These are phyloP conservation scores for Epichloe elymi DNA, from an alignment of 2,329 filamentous ascomycete species.

Conservation along the genomic window DNA sequence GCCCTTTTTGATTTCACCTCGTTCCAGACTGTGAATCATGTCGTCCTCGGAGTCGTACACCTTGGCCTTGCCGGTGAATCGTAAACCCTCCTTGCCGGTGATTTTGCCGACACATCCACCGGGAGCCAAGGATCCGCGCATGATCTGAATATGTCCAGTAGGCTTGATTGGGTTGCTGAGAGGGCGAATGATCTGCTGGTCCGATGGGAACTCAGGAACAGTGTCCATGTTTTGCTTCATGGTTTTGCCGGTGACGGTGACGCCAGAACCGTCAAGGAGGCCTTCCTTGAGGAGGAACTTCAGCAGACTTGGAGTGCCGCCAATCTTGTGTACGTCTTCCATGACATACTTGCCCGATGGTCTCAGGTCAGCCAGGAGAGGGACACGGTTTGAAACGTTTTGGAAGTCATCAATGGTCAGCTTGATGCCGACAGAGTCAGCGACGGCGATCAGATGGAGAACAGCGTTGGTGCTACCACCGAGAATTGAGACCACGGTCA, in stretches of 20 bases:
- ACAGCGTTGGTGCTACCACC: constrained; percentile 80
- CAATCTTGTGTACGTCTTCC: constrained; percentile 72
- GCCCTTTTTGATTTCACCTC: constrained; percentile 65
- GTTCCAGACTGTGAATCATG: constrained; percentile 65
- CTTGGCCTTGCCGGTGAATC: constrained; percentile 66
- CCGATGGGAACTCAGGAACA: constrained; percentile 60
- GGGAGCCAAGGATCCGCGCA: constrained; percentile 73
- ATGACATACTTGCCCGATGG: constrained; percentile 81
- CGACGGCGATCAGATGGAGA: constrained; percentile 72
- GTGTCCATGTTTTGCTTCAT: constrained; percentile 70
- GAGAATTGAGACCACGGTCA: constrained; percentile 70
- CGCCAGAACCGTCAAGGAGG: constrained; percentile 64
- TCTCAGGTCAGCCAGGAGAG: constrained; percentile 72
- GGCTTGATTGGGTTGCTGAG: constrained; percentile 74
- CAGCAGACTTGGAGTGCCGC: constrained; percentile 75
- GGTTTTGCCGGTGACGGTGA: constrained; percentile 82
- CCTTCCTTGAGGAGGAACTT: constrained; percentile 78
- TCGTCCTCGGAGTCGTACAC: constrained; percentile 76
- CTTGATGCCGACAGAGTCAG: constrained; percentile 67
- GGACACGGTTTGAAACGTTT: constrained; percentile 62
- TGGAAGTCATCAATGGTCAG: constrained; percentile 82
- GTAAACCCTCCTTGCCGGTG: constrained; percentile 82
- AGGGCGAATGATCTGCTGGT: constrained; percentile 71
- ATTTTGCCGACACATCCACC: constrained; percentile 86
- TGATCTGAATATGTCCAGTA: constrained; percentile 79